Conservation (phyloP, 1,139 yeast genomes). For the Candida tropicalis region DNA sequence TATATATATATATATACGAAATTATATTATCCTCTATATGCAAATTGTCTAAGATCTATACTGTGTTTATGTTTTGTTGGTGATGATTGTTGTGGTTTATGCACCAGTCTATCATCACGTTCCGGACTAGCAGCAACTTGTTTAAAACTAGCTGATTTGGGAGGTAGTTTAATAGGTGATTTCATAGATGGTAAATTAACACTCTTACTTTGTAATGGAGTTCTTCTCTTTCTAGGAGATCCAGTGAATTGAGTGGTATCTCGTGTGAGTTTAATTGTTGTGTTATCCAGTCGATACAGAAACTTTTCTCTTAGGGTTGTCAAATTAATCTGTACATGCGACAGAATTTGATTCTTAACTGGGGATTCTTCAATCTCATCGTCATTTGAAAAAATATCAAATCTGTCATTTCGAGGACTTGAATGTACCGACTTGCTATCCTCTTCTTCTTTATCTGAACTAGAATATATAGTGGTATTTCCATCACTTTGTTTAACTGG, state of each 20-base stretch:
- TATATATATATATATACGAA: neutral
- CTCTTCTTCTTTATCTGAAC: neutral
- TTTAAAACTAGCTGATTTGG: neutral
- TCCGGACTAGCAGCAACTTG: conserved; percentile 11
- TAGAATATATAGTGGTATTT: neutral
- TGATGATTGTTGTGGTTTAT: neutral
- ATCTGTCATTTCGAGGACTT: conserved; percentile 1
- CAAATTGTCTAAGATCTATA: conserved; percentile 17
- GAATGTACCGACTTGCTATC: neutral
- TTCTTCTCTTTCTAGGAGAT: neutral
- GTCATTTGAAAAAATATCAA: conserved; percentile 29
- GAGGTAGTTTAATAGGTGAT: conserved; percentile 4
- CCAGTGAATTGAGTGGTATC: neutral
- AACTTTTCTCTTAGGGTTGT: conserved; percentile 12
- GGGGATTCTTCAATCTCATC: conserved; percentile 51
- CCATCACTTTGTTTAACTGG: neutral
- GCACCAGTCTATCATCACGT: neutral
- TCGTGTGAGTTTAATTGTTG: neutral
- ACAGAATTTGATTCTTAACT: conserved; percentile 16
- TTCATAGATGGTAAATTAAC: conserved; percentile 2
- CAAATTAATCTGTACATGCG: conserved; percentile 4
- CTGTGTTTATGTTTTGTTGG: conserved; percentile 4
- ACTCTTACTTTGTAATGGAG: conserved; percentile 7
- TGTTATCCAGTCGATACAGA: conserved; percentile 7
- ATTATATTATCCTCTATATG: conserved; percentile 13